phyloP scores from a whole-genome alignment of 176 grass and related monocot genomes.

The Aegilops bicornis region DNA sequence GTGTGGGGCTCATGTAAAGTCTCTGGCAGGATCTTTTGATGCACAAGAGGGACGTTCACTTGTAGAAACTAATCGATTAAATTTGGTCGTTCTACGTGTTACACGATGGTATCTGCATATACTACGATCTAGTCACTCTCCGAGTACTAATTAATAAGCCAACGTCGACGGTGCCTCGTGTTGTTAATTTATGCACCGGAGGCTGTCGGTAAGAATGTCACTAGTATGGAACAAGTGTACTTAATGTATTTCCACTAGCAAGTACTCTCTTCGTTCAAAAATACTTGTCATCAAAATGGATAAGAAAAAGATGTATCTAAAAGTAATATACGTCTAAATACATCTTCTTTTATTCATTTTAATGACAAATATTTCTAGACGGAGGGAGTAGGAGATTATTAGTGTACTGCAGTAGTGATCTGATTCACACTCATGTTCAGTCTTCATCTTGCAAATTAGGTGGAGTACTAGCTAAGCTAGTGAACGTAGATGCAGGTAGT shows the following conservation, averaged over 20 bases:
- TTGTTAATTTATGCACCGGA: not conserved
- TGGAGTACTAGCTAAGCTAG: not conserved
- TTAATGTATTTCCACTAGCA: too few species aligned
- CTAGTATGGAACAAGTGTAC: too few species aligned
- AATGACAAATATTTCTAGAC: too few species aligned
- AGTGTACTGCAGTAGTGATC: not conserved
- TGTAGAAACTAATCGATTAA: not conserved
- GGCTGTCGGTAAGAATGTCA: not conserved
- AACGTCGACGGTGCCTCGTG: not conserved
- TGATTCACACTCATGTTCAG: not conserved
- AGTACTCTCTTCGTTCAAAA: too few species aligned
- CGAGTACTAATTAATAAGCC: slow-evolving; percentile 3
- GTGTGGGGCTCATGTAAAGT: slow-evolving; percentile 25
- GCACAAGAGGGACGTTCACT: slow-evolving; percentile 44
- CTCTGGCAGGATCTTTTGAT: slow-evolving; percentile 30
- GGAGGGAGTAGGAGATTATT: too few species aligned
- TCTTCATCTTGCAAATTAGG: slow-evolving; percentile 2
- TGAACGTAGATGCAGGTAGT: too few species aligned
- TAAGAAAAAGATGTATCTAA: too few species aligned
- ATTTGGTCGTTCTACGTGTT: not conserved
- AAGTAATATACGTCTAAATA: too few species aligned
- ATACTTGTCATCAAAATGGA: too few species aligned
- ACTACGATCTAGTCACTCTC: not conserved
- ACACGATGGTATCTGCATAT: slow-evolving; percentile 21
- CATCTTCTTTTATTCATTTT: too few species aligned